Percentiles rank a stretch among this genome's conserved stretches.
phyloP scores from a whole-genome alignment of 305 asterid genomes.

The Fraxinus albicans region DNA sequence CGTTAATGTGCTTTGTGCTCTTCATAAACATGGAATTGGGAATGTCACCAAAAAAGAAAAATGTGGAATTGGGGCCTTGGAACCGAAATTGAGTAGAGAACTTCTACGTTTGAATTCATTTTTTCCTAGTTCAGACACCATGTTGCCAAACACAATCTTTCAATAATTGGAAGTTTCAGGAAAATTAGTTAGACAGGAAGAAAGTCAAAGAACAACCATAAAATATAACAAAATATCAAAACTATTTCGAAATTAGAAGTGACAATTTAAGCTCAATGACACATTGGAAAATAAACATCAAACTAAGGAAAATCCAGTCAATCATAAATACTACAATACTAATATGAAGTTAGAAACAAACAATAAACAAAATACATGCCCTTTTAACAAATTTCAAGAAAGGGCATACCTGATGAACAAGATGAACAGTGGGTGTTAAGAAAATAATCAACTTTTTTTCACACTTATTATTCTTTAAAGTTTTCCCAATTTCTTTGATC shows the following conservation, averaged over 20 bases:
- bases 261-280: not conserved
- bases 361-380: not conserved
- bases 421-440: constrained; percentile 85
- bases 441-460: constrained; percentile 57
- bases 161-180: not conserved
- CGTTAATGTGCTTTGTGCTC: not conserved
- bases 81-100: not conserved
- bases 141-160: not conserved
- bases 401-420: constrained; percentile 67
- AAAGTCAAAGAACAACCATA: not conserved
- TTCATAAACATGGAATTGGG: not conserved
- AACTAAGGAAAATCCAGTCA: not conserved
- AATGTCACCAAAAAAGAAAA: not conserved
- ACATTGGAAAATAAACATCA: not conserved
- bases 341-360: not conserved
- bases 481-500: constrained; percentile 65
- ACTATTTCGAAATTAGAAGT: not conserved
- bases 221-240: not conserved
- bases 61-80: not conserved
- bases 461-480: constrained; percentile 40
- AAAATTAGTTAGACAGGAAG: not conserved
- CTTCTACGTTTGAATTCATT: not conserved
- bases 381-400: not conserved
- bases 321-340: not conserved
- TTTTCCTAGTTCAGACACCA: not conserved